Conservation (phyloP, 2,329 filamentous ascomycete species). For the Cladosporium phlei region DNA sequence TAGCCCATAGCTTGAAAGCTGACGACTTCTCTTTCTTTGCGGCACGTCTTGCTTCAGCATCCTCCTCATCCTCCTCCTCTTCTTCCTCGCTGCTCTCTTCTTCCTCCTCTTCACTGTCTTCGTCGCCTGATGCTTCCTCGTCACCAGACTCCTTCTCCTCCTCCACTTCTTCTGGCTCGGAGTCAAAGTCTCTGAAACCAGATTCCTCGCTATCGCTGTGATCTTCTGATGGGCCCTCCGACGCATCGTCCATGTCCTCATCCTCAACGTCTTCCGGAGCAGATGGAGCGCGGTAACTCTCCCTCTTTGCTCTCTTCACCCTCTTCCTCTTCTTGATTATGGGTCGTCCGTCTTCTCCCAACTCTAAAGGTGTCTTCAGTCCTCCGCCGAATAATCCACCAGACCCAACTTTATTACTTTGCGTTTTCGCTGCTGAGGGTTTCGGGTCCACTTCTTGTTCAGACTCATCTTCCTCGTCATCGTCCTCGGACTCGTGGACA, state of each 20-base stretch:
- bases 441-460: too few relatives aligned
- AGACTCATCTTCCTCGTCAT: neutral
- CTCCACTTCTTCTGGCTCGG: slow-evolving; percentile 6
- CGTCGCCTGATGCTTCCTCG: slow-evolving; percentile 15
- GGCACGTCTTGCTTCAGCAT: slow-evolving; percentile 30
- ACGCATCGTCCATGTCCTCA: slow-evolving; percentile 14
- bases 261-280: slow-evolving; percentile 28
- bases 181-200: slow-evolving; percentile 7
- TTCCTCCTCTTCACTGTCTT: slow-evolving; percentile 24
- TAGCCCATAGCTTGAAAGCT: slow-evolving; percentile 92
- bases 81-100: slow-evolving; percentile 26
- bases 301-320: too few relatives aligned
- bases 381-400: slow-evolving; percentile 60
- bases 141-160: neutral
- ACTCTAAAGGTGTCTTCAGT: slow-evolving; percentile 77
- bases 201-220: slow-evolving; percentile 11
- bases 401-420: slow-evolving; percentile 1
- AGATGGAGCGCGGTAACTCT: too few relatives aligned
- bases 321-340: slow-evolving; percentile 79
- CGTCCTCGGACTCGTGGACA: slow-evolving; percentile 6
- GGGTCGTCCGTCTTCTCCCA: slow-evolving; percentile 73
- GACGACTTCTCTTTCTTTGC: slow-evolving; percentile 47
- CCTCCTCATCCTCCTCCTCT: slow-evolving; percentile 30
- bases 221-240: slow-evolving; percentile 12
- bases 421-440: neutral